A percentile compares a stretch with the other conserved stretches of the same genome.
phyloP scores from a whole-genome alignment of 352 stramenopile species.

The Phytophthora tentaculata region DNA sequence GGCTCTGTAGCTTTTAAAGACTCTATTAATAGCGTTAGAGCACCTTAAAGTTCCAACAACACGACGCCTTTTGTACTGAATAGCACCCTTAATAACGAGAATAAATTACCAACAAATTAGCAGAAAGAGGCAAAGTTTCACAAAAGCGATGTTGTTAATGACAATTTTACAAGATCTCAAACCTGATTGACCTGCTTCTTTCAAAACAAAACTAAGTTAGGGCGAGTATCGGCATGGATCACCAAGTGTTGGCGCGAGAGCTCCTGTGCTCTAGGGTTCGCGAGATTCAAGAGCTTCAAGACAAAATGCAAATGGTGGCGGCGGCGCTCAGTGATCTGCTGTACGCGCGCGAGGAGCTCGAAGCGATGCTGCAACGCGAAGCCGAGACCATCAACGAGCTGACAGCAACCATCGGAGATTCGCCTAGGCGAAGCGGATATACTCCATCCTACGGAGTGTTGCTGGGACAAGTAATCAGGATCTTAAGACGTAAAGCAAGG shows the following conservation, averaged over 20 bases:
- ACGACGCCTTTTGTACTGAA: background rate
- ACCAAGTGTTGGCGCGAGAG: background rate
- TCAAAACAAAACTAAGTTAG: background rate
- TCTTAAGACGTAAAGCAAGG: too few relatives aligned
- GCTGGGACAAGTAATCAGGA: too few relatives aligned
- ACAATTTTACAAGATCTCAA: background rate
- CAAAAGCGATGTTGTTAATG: background rate
- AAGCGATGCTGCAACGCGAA: background rate
- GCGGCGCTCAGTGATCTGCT: background rate
- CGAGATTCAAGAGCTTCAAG: background rate
- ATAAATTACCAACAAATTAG: background rate
- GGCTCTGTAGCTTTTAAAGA: too few relatives aligned
- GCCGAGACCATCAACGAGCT: background rate
- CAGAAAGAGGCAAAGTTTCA: background rate
- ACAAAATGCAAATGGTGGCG: background rate
- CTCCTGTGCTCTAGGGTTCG: background rate
- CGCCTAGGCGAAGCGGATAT: background rate
- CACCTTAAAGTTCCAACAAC: background rate
- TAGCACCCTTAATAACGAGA: background rate
- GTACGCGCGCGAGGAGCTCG: background rate
- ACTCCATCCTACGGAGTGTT: background rate
- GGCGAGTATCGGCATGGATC: background rate
- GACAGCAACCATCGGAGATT: background rate
- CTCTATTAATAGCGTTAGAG: slow-evolving; percentile 6
- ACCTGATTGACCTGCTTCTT: background rate